phyloP scores from a whole-genome alignment of 768 basidiomycete species.

The Boletellus ananiceps region DNA sequence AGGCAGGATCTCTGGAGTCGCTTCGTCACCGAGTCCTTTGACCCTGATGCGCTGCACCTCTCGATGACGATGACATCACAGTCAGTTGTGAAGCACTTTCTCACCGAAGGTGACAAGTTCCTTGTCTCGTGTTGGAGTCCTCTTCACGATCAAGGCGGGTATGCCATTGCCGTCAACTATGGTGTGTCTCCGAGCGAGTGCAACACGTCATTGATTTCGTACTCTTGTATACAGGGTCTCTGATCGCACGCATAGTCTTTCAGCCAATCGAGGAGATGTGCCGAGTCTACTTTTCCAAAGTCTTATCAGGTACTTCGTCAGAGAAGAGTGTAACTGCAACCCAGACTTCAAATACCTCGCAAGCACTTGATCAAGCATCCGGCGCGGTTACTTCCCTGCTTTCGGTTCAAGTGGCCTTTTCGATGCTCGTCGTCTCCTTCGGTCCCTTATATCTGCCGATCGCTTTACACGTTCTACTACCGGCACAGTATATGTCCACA shows the following conservation, averaged over 20 bases:
- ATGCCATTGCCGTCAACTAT: slow-evolving; percentile 94
- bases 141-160: slow-evolving; percentile 86
- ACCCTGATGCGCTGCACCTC: slow-evolving; percentile 49
- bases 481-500: slow-evolving; percentile 61
- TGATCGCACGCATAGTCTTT: slow-evolving; percentile 88
- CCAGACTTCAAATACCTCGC: neutral
- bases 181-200: slow-evolving; percentile 44
- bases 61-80: slow-evolving; percentile 85
- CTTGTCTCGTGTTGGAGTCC: slow-evolving; percentile 82
- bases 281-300: slow-evolving; percentile 82
- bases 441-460: slow-evolving; percentile 72
- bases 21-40: slow-evolving; percentile 34
- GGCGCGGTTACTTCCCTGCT: slow-evolving; percentile 55
- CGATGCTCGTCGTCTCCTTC: slow-evolving; percentile 69
- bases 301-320: slow-evolving; percentile 33
- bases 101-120: slow-evolving; percentile 94
- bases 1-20: slow-evolving; percentile 6
- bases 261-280: slow-evolving; percentile 95
- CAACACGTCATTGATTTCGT: neutral
- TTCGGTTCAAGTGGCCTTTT: slow-evolving; percentile 59
- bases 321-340: slow-evolving; percentile 1
- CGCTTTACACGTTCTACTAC: slow-evolving; percentile 65
- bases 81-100: slow-evolving; percentile 86
- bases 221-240: slow-evolving; percentile 59
- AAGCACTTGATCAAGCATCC: slow-evolving; percentile 39